Base-by-base conservation (phyloP, 139 green algal genomes). In the Coelastrella sp. region DNA sequence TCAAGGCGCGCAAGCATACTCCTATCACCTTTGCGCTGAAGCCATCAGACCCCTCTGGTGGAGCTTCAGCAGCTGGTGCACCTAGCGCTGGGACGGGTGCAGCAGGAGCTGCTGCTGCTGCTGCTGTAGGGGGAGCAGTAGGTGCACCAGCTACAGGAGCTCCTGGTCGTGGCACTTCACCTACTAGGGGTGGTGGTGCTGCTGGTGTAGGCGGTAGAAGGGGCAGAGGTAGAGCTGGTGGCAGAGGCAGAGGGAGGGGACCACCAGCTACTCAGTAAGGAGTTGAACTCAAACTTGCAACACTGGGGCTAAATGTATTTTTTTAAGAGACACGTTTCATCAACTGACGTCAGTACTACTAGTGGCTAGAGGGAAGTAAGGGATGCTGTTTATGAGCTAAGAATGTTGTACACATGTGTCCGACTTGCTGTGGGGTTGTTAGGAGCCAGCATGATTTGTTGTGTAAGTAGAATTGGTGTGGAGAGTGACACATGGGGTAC, bases 51-150 rank as follows among this genome's bases (percentile, higher is more conserved):
- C 8, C n/a, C 25, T n/a, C 5, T 41, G 27, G 40, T 41, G n/a
- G 8, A 79, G n/a, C 43, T 40, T 41, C 71, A 63, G 41, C 71
- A 79, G 25, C 43, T 38, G 38, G 21, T 19, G 27, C 41, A 79
- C 37, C 69, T 25, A n/a, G 19, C 3, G 69, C 69, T 30, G 48
- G 71, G 2, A 1, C 35, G 37, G 51, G 35, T 35, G 6, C 35
- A 60, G 40, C 69, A 78, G 69, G 25, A 79, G 41, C 41, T 51
- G 71, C 43, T 51, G 43, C 71, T 63, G 25, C n/a, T 63, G 71
- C 41, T 63, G 41, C n/a, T 63, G 43, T 41, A 63, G n/a, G 38
- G 19, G 17, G 6, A 37, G 6, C 68, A 35, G 35, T 34, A 53
- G 40, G 38, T 23, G 63, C 40, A 23, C 68, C 68, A n/a, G 68